These are phyloP conservation scores for Meira nashicola DNA, from an alignment of 1,284 basidiomycete genomes.

Conservation along the genomic window DNA sequence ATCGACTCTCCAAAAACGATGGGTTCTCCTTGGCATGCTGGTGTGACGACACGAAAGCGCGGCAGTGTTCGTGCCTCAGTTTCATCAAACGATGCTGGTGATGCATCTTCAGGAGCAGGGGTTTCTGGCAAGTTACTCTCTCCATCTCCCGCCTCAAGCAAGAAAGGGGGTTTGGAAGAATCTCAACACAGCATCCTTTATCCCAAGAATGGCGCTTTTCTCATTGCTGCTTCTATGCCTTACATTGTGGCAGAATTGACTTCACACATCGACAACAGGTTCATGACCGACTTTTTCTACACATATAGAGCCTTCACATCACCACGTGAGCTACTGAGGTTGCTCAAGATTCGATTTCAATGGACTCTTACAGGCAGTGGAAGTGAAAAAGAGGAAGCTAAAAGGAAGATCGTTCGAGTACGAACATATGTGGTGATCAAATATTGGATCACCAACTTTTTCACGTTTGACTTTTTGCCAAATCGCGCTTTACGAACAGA, in stretches of 20 bases:
- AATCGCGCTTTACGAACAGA: constrained; percentile 29
- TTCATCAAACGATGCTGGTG: background rate
- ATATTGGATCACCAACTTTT: constrained; percentile 42
- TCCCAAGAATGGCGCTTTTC: constrained; percentile 16
- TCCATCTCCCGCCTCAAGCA: background rate
- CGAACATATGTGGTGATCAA: constrained; percentile 44
- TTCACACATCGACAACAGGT: constrained; percentile 36
- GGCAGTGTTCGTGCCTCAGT: constrained; percentile 2
- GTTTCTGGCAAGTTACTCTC: background rate
- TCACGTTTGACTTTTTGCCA: constrained; percentile 42
- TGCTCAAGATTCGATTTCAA: constrained; percentile 40
- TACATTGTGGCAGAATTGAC: constrained; percentile 45
- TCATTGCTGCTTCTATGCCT: constrained; percentile 36
- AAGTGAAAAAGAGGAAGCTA: constrained; percentile 31
- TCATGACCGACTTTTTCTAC: constrained; percentile 44
- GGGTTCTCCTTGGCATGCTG: background rate
- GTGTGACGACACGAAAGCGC: constrained; percentile 4
- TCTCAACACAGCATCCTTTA: constrained; percentile 6
- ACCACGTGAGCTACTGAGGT: constrained; percentile 27
- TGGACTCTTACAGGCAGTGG: constrained; percentile 33
- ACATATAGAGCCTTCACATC: constrained; percentile 40
- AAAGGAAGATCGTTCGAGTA: constrained; percentile 40
- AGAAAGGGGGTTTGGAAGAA: background rate
- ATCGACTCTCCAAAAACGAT: background rate
- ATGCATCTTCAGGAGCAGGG: background rate